These are phyloP conservation scores for Phytophthora pluvialis DNA, from an alignment of 352 stramenopile species.

Conservation along the genomic window DNA sequence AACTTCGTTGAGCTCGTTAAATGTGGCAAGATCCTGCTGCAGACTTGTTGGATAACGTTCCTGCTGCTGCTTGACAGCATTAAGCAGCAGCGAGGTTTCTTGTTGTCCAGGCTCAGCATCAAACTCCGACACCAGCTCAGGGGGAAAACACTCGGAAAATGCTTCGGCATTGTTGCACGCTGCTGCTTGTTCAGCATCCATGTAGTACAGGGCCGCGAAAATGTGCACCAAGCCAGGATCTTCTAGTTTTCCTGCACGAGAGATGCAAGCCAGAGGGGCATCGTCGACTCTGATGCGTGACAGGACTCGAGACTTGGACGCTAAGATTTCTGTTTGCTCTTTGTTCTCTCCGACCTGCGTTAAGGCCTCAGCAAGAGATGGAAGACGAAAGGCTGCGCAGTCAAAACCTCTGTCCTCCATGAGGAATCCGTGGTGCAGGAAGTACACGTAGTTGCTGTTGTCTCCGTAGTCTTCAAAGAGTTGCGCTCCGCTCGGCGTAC, in stretches of 20 bases:
- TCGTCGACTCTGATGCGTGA: conserved; percentile 44
- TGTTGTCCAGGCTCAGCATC: conserved; percentile 8
- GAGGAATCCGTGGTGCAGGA: conserved; percentile 93
- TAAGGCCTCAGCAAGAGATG: conserved; percentile 18
- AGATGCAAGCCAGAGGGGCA: conserved; percentile 37
- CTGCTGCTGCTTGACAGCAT: conserved; percentile 27
- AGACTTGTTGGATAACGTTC: conserved; percentile 49
- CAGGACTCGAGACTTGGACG: conserved; percentile 37
- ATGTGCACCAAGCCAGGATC: conserved; percentile 37
- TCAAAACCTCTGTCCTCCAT: conserved; percentile 89
- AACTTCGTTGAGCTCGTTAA: conserved; percentile 2
- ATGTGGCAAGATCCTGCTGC: conserved; percentile 34
- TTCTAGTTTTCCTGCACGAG: conserved; percentile 37
- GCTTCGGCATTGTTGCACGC: conserved; percentile 33
- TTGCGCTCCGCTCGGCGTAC: conserved; percentile 43
- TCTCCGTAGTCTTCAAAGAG: conserved; percentile 97
- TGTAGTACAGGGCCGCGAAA: conserved; percentile 39
- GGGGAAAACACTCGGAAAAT: conserved; percentile 47
- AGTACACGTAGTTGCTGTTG: conserved; percentile 90
- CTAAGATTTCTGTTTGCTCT: conserved; percentile 10
- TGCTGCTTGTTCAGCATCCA: conserved; percentile 20
- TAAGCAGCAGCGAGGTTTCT: conserved; percentile 14
- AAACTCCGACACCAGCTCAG: conserved; percentile 18
- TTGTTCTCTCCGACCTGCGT: conserved; percentile 1
- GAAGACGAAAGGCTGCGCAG: conserved; percentile 69